phyloP scores from a whole-genome alignment of 148 eudicot species.

The Chenopodium album region DNA sequence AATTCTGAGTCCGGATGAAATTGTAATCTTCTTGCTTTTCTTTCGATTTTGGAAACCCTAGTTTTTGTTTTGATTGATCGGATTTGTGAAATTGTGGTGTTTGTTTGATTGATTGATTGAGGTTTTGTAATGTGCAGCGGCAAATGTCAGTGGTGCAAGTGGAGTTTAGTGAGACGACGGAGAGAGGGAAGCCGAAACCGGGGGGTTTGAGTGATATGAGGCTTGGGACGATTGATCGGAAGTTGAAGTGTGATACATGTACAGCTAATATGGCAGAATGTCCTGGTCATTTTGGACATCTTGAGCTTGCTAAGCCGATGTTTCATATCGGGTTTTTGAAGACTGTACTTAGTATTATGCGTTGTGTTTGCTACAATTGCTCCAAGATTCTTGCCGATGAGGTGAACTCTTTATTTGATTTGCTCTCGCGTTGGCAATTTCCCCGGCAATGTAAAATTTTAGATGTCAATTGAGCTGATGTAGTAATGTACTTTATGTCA shows the following conservation, averaged over 20 bases:
- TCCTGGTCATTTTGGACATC: constrained; percentile 97
- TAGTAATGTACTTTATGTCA: too few relatives aligned
- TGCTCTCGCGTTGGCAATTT: background rate
- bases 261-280: constrained; percentile 97
- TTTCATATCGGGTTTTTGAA: constrained; percentile 90
- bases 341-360: constrained; percentile 88
- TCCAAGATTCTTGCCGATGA: constrained; percentile 87
- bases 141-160: constrained; percentile 99
- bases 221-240: constrained; percentile 90
- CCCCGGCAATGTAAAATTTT: background rate
- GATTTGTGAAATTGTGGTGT: background rate
- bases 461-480: background rate
- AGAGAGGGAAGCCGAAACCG: constrained; percentile 89
- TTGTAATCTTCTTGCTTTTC: constrained; percentile 41
- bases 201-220: constrained; percentile 89
- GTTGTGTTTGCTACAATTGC: constrained; percentile 96
- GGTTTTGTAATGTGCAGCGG: constrained; percentile 50
- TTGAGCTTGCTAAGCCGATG: constrained; percentile 99
- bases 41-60: constrained; percentile 18
- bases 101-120: background rate
- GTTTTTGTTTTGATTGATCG: background rate
- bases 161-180: constrained; percentile 92
- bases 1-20: constrained; percentile 93
- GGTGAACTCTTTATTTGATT: constrained; percentile 38
- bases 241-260: constrained; percentile 95